These are phyloP conservation scores for Buddleja alternifolia DNA, from an alignment of 257 asterid genomes.

Conservation along the genomic window DNA sequence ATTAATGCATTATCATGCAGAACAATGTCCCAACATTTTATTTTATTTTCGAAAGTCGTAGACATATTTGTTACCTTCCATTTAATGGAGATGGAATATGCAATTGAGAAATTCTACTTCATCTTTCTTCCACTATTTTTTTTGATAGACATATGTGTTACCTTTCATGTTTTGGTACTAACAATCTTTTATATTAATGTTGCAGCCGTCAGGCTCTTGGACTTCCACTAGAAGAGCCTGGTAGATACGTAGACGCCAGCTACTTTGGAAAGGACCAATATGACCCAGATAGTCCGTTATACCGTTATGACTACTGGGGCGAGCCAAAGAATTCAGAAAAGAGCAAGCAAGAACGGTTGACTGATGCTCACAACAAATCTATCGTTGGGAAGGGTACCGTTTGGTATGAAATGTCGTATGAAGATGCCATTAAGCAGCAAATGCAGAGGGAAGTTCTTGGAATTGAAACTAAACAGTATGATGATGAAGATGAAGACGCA, in stretches of 20 bases:
- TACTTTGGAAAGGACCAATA: constrained; percentile 81
- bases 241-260: constrained; percentile 72
- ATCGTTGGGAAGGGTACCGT: constrained; percentile 88
- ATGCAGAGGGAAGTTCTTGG: constrained; percentile 74
- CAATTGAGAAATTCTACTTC: background rate
- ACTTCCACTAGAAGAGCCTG: constrained; percentile 92
- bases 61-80: background rate
- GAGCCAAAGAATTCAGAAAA: constrained; percentile 97
- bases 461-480: constrained; percentile 46
- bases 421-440: constrained; percentile 75
- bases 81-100: background rate
- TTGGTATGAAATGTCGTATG: constrained; percentile 94
- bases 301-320: constrained; percentile 97
- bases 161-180: background rate
- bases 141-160: too few species aligned
- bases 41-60: background rate
- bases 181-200: constrained; percentile 17
- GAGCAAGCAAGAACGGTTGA: constrained; percentile 85
- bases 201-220: constrained; percentile 92
- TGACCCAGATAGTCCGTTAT: constrained; percentile 78
- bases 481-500: constrained; percentile 45
- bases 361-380: constrained; percentile 87
- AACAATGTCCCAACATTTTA: background rate
- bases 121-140: background rate
- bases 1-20: background rate